Percentiles rank a stretch among this genome's conserved stretches.
Evolutionary conservation across 192 early-diverging fungal genomes (phyloP).

Genomic region (Allomyces macrogynus): DNA sequence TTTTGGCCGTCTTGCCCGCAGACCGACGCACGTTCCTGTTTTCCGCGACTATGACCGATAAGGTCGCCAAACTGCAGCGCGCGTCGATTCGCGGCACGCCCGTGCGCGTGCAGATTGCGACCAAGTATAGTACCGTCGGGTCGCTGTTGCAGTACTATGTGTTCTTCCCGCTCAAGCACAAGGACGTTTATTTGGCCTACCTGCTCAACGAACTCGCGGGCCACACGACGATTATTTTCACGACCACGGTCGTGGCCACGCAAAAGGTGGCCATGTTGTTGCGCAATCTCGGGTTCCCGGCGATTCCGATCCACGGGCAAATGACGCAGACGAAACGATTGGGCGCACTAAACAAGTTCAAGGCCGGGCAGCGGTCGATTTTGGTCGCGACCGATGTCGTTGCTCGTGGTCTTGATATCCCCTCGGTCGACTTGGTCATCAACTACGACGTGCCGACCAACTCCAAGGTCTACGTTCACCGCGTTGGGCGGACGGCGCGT

Average conservation of each 20-base stretch:
- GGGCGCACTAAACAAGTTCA: slow-evolving; percentile 87
- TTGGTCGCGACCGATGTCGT: slow-evolving; percentile 92
- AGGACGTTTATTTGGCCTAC: slow-evolving; percentile 85
- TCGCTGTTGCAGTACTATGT: slow-evolving; percentile 88
- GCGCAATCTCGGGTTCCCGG: slow-evolving; percentile 81
- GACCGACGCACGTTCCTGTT: slow-evolving; percentile 86
- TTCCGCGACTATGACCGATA: slow-evolving; percentile 96
- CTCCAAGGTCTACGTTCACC: slow-evolving; percentile 75
- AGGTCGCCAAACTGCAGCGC: slow-evolving; percentile 88
- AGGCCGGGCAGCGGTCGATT: slow-evolving; percentile 64
- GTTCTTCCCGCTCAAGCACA: slow-evolving; percentile 90
- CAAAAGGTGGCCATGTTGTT: slow-evolving; percentile 71
- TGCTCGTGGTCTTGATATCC: slow-evolving; percentile 76
- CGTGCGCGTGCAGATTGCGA: slow-evolving; percentile 86
- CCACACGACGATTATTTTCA: slow-evolving; percentile 78
- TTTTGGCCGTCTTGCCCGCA: slow-evolving; percentile 74
- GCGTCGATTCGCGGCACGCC: slow-evolving; percentile 66
- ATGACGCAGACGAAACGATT: slow-evolving; percentile 79
- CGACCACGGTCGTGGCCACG: slow-evolving; percentile 67
- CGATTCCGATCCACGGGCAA: slow-evolving; percentile 84
- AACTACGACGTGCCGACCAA: slow-evolving; percentile 90
- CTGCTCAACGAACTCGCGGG: slow-evolving; percentile 85
- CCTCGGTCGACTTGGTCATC: slow-evolving; percentile 81
- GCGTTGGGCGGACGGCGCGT: slow-evolving; percentile 67
- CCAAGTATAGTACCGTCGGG: slow-evolving; percentile 86